A percentile compares a stretch with the other conserved stretches of the same genome.
phyloP scores from a whole-genome alignment of 164 flowering plant species.

The Saururus chinensis region DNA sequence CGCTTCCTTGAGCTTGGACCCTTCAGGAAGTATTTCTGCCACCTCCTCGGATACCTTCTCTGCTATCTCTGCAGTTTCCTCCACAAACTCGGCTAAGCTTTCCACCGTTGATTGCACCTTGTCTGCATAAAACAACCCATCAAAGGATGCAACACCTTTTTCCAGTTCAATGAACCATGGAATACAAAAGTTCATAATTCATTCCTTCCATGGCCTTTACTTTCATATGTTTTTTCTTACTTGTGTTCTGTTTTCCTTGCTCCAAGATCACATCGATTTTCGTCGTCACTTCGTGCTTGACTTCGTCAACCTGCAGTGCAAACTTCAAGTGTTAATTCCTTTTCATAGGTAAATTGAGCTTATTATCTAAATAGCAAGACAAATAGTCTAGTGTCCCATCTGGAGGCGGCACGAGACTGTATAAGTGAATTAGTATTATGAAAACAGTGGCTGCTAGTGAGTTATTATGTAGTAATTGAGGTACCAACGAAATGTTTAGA shows the following conservation, averaged over 20 bases:
- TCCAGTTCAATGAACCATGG: no score
- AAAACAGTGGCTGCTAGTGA: no score
- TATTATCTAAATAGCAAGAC: no score
- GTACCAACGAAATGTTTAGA: not conserved
- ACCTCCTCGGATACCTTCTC: not conserved
- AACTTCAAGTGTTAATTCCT: not conserved
- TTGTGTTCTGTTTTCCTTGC: not conserved
- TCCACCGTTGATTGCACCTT: not conserved
- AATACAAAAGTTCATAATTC: no score
- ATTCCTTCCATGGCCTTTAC: no score
- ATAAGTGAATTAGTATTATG: no score
- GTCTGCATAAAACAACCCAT: not conserved
- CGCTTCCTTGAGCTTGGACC: not conserved
- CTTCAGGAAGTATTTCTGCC: not conserved
- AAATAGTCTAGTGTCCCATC: no score
- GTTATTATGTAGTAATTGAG: not conserved
- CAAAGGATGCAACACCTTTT: no score
- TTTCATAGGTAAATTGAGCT: not conserved
- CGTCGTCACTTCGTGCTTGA: not conserved
- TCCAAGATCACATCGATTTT: not conserved
- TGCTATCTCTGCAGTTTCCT: slow-evolving; percentile 1
- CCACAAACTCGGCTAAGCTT: not conserved
- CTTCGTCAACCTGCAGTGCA: not conserved
- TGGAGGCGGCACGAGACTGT: no score
- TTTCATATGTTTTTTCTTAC: no score